Evolutionary conservation across 495 filamentous ascomycete genomes (phyloP).

Genomic region (Beverwykella pulmonaria): DNA sequence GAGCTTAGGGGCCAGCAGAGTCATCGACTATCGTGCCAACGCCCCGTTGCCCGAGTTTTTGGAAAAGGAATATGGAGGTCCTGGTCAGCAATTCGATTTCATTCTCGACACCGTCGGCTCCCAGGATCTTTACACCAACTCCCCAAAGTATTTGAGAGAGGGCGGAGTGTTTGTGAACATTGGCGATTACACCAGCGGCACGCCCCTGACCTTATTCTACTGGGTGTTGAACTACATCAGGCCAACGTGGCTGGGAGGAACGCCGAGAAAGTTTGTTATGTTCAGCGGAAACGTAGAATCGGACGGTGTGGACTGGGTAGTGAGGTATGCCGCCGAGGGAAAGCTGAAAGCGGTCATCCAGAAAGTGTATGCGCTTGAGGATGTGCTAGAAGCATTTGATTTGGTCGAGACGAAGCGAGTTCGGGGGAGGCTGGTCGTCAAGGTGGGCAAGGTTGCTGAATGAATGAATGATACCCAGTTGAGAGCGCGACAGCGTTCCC

Average conservation of each 20-base stretch:
- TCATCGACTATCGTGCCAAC: slow-evolving; percentile 21
- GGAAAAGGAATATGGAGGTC: slow-evolving; percentile 18
- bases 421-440: slow-evolving; percentile 15
- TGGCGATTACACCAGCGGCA: slow-evolving; percentile 36
- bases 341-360: slow-evolving; percentile 21
- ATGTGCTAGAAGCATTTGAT: slow-evolving; percentile 17
- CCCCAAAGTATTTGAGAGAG: slow-evolving; percentile 41
- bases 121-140: slow-evolving; percentile 44
- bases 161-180: slow-evolving; percentile 43
- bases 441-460: not conserved
- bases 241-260: slow-evolving; percentile 44
- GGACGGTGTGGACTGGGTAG: not conserved
- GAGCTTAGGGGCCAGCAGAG: slow-evolving; percentile 43
- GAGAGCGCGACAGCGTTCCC: not conserved
- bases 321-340: slow-evolving; percentile 4
- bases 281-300: not conserved
- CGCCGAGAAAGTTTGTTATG: slow-evolving; percentile 44
- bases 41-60: slow-evolving; percentile 38
- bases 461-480: not conserved
- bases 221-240: slow-evolving; percentile 41
- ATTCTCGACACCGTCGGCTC: slow-evolving; percentile 45
- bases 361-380: slow-evolving; percentile 12
- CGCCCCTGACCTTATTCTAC: slow-evolving; percentile 27
- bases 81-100: slow-evolving; percentile 39
- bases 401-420: slow-evolving; percentile 8